Base-by-base conservation (phyloP, 768 basidiomycete genomes). In the Mycena galopus region DNA sequence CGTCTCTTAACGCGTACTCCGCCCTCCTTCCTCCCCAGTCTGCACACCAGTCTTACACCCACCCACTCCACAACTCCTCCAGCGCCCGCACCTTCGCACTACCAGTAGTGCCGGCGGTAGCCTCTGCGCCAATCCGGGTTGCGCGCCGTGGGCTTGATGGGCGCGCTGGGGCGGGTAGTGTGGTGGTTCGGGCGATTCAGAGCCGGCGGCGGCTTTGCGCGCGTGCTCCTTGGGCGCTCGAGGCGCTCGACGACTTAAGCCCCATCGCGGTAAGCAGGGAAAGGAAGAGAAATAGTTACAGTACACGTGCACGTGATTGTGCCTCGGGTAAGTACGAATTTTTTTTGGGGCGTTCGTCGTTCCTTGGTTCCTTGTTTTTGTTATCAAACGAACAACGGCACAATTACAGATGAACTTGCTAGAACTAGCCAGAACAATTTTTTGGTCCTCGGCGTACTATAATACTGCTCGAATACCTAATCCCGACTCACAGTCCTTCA, bases 191-290 rank as follows among this genome's bases (percentile, higher is more conserved):
- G 80, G 75, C 11, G 79, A 79, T 59, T 74, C 57, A 25, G 76
- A 23, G 69, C 81, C 84, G 19, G 85, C 85, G 1, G 90, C 87
- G 78, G 90, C 87, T 78, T 94, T 96, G 71, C 93, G 90, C 19
- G 94, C 94, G 79, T 97, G 95, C 82, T 98, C 98, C 86, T 97
- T 98, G 71, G 96, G 90, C 11, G 0, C 94, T 91, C 0, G 91
- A 70, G 1, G 69, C 69, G 4, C 56, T 58, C 12, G 69, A 69
- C 25, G 68, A 58, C 35, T 70, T 70, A 16, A 62, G 69, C 27
- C 62, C 30, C 69, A 70, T 70, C 25, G n/a, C 2, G 29, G 50
- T 12, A 19, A 30, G 32, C 47, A 19, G n/a, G n/a, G n/a, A n/a
- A n/a, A n/a, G n/a, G n/a, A n/a, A 16, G 35, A 33, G n/a, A 55